A percentile compares a stretch with the other conserved stretches of the same genome.
Evolutionary conservation across 1,139 yeast species (phyloP).

Genomic region (Geotrichum cucujoidarum): DNA sequence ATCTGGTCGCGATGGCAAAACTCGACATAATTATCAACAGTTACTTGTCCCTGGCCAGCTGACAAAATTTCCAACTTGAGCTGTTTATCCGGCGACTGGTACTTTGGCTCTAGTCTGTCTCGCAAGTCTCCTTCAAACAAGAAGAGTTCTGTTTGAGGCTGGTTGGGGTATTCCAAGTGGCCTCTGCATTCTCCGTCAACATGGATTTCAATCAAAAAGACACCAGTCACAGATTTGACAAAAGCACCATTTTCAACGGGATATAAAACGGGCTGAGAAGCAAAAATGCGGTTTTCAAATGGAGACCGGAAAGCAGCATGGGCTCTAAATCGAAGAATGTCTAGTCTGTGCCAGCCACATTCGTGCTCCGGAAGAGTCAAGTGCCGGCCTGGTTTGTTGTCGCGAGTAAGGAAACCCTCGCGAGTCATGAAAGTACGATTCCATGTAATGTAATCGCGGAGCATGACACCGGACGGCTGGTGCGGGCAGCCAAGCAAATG

Average conservation of each 20-base stretch:
- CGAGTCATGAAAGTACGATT: conserved; percentile 77
- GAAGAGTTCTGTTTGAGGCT: conserved; percentile 50
- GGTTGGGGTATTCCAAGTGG: conserved; percentile 57
- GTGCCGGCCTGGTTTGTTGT: conserved; percentile 42
- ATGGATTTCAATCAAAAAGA: conserved; percentile 64
- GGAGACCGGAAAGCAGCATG: conserved; percentile 80
- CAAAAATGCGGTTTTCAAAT: conserved; percentile 45
- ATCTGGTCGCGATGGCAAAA: conserved; percentile 19
- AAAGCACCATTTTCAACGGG: conserved; percentile 48
- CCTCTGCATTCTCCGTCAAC: conserved; percentile 62
- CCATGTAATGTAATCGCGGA: conserved; percentile 75
- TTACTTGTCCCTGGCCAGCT: conserved; percentile 34
- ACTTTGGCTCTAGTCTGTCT: conserved; percentile 41
- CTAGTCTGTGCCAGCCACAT: conserved; percentile 85
- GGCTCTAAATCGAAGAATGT: conserved; percentile 65
- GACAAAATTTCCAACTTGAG: conserved; percentile 43
- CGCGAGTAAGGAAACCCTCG: conserved; percentile 56
- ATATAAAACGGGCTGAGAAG: conserved; percentile 41
- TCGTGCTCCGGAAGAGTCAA: conserved; percentile 56
- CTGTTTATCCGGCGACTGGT: conserved; percentile 38
- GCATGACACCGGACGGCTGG: conserved; percentile 84
- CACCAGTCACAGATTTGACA: conserved; percentile 57
- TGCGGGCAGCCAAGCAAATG: conserved; percentile 90
- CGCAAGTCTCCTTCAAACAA: conserved; percentile 48
- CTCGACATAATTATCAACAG: conserved; percentile 31